phyloP scores from a whole-genome alignment of 2,329 filamentous ascomycete genomes.

The Pseudonectria buxi region DNA sequence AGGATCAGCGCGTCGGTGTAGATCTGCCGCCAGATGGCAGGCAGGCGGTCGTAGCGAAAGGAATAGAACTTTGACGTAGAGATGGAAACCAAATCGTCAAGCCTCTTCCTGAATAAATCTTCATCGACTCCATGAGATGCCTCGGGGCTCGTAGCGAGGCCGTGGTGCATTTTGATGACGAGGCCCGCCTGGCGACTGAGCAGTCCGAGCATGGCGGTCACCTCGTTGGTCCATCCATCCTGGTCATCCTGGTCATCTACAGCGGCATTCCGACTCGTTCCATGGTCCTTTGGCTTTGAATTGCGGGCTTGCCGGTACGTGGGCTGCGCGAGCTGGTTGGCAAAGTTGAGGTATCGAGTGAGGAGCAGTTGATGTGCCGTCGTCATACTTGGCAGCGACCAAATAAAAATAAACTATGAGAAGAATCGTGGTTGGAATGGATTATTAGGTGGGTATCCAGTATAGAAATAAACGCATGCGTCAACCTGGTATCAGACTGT shows the following conservation, averaged over 20 bases:
- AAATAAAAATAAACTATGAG: no score
- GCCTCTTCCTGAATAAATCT: constrained; percentile 32
- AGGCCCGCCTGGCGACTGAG: constrained; percentile 23
- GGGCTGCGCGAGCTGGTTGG: constrained; percentile 10
- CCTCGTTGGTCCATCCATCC: constrained; percentile 5
- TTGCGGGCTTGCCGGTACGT: not conserved
- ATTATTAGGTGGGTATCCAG: no score
- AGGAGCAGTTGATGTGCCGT: constrained; percentile 15
- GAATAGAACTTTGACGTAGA: constrained; percentile 63
- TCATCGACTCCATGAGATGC: constrained; percentile 3
- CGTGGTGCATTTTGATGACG: constrained; percentile 18
- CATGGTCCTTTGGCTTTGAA: not conserved
- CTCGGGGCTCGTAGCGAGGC: not conserved
- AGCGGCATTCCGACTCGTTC: not conserved
- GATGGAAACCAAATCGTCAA: constrained; percentile 51
- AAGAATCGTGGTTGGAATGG: no score
- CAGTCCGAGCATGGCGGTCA: constrained; percentile 18
- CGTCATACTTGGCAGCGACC: no score
- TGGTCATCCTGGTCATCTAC: not conserved
- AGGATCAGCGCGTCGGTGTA: constrained; percentile 66
- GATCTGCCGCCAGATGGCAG: constrained; percentile 60
- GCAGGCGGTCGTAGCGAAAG: constrained; percentile 61
- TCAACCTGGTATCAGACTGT: no score
- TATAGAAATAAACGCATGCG: no score
- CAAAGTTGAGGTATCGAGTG: constrained; percentile 18